These are phyloP conservation scores for Rubia yunnanensis DNA, from an alignment of 257 asterid species.

Conservation along the genomic window DNA sequence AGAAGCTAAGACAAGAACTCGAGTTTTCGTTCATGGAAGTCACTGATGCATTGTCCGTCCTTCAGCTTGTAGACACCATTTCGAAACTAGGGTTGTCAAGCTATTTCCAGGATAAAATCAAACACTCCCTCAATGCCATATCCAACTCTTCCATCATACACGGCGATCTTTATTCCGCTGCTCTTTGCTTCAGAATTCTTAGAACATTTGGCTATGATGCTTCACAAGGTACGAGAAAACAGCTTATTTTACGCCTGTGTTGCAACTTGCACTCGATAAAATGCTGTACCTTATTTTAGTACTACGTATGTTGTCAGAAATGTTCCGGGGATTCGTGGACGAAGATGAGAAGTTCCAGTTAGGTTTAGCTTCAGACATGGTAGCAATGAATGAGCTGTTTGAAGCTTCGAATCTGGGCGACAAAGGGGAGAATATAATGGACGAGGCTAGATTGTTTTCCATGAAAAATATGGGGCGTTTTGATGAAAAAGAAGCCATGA, in stretches of 20 bases:
- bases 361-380: constrained; percentile 8
- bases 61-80: constrained; percentile 36
- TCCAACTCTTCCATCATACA: background rate
- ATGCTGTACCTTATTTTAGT: background rate
- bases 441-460: constrained; percentile 19
- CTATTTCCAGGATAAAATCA: constrained; percentile 36
- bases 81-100: constrained; percentile 28
- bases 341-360: constrained; percentile 13
- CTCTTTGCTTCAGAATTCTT: constrained; percentile 37
- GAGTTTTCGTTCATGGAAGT: background rate
- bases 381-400: constrained; percentile 23
- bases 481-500: constrained; percentile 1
- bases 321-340: constrained; percentile 19
- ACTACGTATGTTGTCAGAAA: constrained; percentile 16
- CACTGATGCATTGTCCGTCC: constrained; percentile 20
- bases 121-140: constrained; percentile 9
- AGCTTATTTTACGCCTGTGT: background rate
- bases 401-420: constrained; percentile 48
- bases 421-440: constrained; percentile 26
- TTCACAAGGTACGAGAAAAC: constrained; percentile 30
- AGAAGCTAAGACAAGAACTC: constrained; percentile 32
- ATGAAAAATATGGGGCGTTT: background rate
- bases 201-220: constrained; percentile 48
- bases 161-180: constrained; percentile 27
- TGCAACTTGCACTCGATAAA: background rate